Evolutionary conservation across 2,329 filamentous ascomycete genomes (phyloP).

Genomic region (Onygena corvina): DNA sequence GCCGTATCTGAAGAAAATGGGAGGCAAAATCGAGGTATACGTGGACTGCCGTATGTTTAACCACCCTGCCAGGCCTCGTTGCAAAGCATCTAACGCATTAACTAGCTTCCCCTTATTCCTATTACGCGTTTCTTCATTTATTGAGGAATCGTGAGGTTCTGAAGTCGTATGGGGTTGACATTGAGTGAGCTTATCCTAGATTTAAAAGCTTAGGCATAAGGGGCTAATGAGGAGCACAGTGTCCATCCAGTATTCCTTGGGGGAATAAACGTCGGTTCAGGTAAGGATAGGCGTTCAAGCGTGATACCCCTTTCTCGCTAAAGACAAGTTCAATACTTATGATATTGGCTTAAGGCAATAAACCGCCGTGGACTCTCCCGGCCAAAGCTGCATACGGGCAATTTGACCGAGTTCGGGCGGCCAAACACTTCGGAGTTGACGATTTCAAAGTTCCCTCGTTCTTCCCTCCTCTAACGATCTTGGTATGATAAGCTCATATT

Average conservation of each 20-base stretch:
- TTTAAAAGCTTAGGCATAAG: not conserved
- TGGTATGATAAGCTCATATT: conserved; percentile 33
- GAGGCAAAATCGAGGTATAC: conserved; percentile 49
- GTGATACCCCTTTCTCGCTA: not conserved
- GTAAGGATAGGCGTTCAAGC: conserved; percentile 29
- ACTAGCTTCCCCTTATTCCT: conserved; percentile 51
- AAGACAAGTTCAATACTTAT: not conserved
- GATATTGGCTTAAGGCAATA: conserved; percentile 46
- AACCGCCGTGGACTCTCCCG: conserved; percentile 59
- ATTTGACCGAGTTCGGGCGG: conserved; percentile 40
- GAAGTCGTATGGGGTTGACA: conserved; percentile 45
- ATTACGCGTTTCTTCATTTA: conserved; percentile 46
- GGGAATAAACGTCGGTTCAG: conserved; percentile 50
- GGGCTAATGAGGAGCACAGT: conserved; percentile 25
- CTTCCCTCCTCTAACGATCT: conserved; percentile 44
- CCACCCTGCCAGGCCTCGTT: not conserved
- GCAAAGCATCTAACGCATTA: not conserved
- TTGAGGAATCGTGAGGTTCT: conserved; percentile 45
- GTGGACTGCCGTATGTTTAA: conserved; percentile 50
- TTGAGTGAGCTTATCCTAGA: conserved; percentile 46
- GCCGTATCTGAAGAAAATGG: conserved; percentile 6
- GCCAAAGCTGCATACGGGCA: conserved; percentile 52
- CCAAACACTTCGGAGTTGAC: conserved; percentile 39
- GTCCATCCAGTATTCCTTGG: conserved; percentile 60
- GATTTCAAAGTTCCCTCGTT: conserved; percentile 36